Percentiles rank a stretch among this genome's conserved stretches.
These are phyloP conservation scores for Penicillium subrubescens DNA, from an alignment of 495 filamentous ascomycete species.

Conservation along the genomic window DNA sequence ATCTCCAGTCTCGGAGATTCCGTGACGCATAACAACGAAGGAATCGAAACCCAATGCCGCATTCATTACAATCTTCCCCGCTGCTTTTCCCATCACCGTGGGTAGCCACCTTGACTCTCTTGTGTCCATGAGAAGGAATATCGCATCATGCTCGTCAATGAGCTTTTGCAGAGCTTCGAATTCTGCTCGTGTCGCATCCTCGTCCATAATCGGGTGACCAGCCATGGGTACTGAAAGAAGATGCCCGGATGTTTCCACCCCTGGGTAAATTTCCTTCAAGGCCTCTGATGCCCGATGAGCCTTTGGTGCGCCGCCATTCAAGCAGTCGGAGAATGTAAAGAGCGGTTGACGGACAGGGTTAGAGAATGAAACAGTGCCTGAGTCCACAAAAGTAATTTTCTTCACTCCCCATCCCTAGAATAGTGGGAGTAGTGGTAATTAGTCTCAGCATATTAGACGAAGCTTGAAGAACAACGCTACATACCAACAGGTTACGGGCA, in stretches of 20 bases:
- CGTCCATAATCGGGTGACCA: constrained; percentile 81
- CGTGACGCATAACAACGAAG: constrained; percentile 96
- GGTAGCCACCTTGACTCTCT: constrained; percentile 93
- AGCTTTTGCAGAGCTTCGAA: constrained; percentile 74
- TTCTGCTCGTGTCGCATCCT: constrained; percentile 63
- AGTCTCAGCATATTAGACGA: not conserved
- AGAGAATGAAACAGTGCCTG: constrained; percentile 92
- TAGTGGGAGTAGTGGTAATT: not conserved
- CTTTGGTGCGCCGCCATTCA: constrained; percentile 83
- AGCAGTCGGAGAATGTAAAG: constrained; percentile 86
- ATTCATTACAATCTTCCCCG: constrained; percentile 94
- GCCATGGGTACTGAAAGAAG: constrained; percentile 90
- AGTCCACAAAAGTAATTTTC: constrained; percentile 95
- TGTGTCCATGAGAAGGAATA: constrained; percentile 96
- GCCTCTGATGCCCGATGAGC: constrained; percentile 79
- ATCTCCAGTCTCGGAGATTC: constrained; percentile 50
- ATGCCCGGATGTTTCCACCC: constrained; percentile 77
- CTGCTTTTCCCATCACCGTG: constrained; percentile 94
- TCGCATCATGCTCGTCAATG: constrained; percentile 84
- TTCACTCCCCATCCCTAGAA: constrained; percentile 87
- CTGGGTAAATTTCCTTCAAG: constrained; percentile 85
- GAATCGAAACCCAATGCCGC: constrained; percentile 95
- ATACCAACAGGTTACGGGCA: constrained; percentile 77
- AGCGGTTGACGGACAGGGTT: constrained; percentile 95
- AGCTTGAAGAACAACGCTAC: not conserved